phyloP scores from a whole-genome alignment of 108 stramenopile species.

The Chaetoceros muelleri region DNA sequence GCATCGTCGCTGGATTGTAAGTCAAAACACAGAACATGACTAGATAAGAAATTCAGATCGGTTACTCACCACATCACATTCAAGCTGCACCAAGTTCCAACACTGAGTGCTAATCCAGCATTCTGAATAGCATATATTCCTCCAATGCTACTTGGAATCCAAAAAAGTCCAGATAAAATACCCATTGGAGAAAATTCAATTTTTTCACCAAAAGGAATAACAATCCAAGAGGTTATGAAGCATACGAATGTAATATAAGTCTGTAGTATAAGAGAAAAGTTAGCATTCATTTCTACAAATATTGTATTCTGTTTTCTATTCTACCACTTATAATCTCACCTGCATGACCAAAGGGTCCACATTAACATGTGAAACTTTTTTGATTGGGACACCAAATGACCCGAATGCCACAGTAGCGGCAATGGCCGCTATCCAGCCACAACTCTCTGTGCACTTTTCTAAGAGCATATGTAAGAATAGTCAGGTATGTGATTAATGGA shows the following conservation, averaged over 20 bases:
- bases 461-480: too few species aligned
- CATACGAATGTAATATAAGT: constrained; percentile 44
- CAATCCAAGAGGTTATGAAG: constrained; percentile 36
- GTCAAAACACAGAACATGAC: too few species aligned
- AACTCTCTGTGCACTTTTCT: too few species aligned
- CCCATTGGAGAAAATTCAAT: constrained; percentile 60
- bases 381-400: constrained; percentile 52
- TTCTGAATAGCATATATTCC: constrained; percentile 48
- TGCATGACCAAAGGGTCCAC: constrained; percentile 50
- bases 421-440: constrained; percentile 45
- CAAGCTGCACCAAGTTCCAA: constrained; percentile 56
- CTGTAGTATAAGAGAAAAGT: too few species aligned
- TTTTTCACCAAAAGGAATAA: constrained; percentile 32
- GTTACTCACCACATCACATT: constrained; percentile 47
- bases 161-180: constrained; percentile 56
- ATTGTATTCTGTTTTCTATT: too few species aligned
- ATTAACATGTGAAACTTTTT: constrained; percentile 28
- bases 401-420: constrained; percentile 39
- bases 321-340: too few species aligned
- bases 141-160: constrained; percentile 44
- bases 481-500: too few species aligned
- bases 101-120: constrained; percentile 58
- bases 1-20: too few species aligned
- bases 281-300: too few species aligned
- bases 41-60: too few species aligned